Base-by-base conservation (phyloP, 2,329 filamentous ascomycete species). In the Fusarium palustre region DNA sequence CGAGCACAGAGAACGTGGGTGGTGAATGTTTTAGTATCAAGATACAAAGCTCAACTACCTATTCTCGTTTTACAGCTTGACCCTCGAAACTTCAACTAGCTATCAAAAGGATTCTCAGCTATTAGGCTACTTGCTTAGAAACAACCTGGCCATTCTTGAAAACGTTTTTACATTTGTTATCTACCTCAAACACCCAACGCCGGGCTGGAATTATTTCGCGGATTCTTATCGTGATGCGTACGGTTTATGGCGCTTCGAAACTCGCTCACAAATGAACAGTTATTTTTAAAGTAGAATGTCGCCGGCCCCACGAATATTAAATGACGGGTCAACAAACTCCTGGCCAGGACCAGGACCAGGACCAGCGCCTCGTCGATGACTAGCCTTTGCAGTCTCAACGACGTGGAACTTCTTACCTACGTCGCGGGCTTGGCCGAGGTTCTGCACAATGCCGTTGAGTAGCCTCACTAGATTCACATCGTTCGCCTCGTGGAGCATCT, bases 391-490 rank as follows among this genome's bases (percentile, higher is more conserved):
- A 7, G 68, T 47, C 64, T 91, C 89, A 15, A 92, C 81, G 15
- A 90, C 79, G 33, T 81, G 79, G 70, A 91, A 92, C 79, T 94
- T 97, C 74, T 88, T 90, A 43, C 93, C 92, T 3, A 95, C 82
- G 48, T 93, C 90, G 55, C 91, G 88, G 25, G 92, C 89, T 34
- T 89, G 87, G 58, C 88, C 87, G 22, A 94, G 85, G 64, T 89
- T 92, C 66, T 91, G 87, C 68, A 94, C 90, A 31, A 97, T 85
- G 24, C 88, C 86, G 45, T 92, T 91, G 11, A 98, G 86, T 3
- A 98, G 82, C 7, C 88, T 87, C 50, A 97, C 87, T 4, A 97
- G 86, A 56, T 90, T 86, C 30, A 97, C 93, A 73, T 98, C 93
- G 74, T 97, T 96, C 64, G 90, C 85, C 80, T 97, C 92, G 55